These are phyloP conservation scores for Periconia digitata DNA, from an alignment of 2,329 filamentous ascomycete species.

Conservation along the genomic window DNA sequence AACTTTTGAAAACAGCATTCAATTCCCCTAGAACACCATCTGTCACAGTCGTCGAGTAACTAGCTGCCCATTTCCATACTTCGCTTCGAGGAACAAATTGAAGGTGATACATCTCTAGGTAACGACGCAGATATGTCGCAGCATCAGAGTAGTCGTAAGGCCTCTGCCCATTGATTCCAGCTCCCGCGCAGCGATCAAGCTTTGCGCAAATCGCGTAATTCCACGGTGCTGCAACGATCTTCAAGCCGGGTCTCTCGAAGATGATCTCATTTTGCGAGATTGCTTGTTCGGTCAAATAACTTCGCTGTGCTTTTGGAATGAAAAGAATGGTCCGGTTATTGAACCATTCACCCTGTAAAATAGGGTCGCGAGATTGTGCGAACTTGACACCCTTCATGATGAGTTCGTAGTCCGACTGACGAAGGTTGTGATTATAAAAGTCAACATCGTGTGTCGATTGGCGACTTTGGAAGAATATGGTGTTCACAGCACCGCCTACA, in stretches of 20 bases:
- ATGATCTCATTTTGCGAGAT: not conserved
- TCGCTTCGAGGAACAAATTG: not conserved
- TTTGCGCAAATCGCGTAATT: not conserved
- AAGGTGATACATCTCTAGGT: not conserved
- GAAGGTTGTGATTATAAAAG: not conserved
- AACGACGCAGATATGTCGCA: conserved; percentile 1
- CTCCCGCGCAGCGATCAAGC: conserved; percentile 1
- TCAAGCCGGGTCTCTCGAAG: not conserved
- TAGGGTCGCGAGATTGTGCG: not conserved
- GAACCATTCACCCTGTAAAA: not conserved
- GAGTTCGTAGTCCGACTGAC: not conserved
- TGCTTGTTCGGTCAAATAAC: not conserved
- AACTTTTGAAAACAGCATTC: not conserved
- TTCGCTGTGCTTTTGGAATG: not conserved
- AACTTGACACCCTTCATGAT: not conserved
- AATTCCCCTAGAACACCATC: not conserved
- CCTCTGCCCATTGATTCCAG: not conserved
- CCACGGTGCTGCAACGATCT: not conserved
- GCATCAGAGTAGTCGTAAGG: conserved; percentile 1
- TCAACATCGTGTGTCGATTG: not conserved
- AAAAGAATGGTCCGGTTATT: conserved; percentile 1
- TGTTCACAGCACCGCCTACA: not conserved
- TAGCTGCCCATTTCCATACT: not conserved
- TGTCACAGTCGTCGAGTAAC: not conserved
- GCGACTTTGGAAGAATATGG: not conserved